A percentile compares a stretch with the other conserved stretches of the same genome.
These are phyloP conservation scores for Pestalotiopsis sp. DNA, from an alignment of 2,329 filamentous ascomycete species.

Conservation along the genomic window DNA sequence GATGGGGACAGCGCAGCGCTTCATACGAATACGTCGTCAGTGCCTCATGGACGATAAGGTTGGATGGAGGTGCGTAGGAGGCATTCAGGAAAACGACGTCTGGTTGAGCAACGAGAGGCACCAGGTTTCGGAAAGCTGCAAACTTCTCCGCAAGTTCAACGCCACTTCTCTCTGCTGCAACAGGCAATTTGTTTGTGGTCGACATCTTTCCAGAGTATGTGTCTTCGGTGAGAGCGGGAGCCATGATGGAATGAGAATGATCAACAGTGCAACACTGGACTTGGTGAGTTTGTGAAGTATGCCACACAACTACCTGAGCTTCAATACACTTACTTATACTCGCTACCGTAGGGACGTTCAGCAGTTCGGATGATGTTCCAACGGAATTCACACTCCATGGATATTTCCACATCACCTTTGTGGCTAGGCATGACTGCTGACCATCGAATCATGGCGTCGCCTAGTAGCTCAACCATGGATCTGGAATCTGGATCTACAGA, in stretches of 20 bases:
- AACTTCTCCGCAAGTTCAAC: conserved; percentile 16
- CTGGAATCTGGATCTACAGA: background rate
- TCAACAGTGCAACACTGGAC: background rate
- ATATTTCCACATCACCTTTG: background rate
- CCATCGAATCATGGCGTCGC: background rate
- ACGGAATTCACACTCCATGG: background rate
- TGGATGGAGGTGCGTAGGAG: conserved; percentile 32
- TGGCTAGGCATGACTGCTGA: background rate
- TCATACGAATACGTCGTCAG: conserved; percentile 27
- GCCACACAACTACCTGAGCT: background rate
- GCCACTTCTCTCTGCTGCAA: background rate
- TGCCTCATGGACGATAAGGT: conserved; percentile 32
- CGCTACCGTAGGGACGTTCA: background rate
- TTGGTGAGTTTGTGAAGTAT: background rate
- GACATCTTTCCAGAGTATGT: background rate
- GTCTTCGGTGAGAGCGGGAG: background rate
- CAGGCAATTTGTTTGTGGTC: background rate
- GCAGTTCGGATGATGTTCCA: background rate
- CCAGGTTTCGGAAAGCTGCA: conserved; percentile 21
- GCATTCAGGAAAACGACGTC: conserved; percentile 31
- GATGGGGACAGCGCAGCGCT: conserved; percentile 23
- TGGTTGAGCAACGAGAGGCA: conserved; percentile 20
- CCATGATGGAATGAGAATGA: background rate
- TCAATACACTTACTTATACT: background rate
- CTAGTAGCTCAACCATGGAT: background rate